A percentile compares a stretch with the other conserved stretches of the same genome.
These are phyloP conservation scores for Kwoniella sp. DNA, from an alignment of 768 basidiomycete species.

Conservation along the genomic window DNA sequence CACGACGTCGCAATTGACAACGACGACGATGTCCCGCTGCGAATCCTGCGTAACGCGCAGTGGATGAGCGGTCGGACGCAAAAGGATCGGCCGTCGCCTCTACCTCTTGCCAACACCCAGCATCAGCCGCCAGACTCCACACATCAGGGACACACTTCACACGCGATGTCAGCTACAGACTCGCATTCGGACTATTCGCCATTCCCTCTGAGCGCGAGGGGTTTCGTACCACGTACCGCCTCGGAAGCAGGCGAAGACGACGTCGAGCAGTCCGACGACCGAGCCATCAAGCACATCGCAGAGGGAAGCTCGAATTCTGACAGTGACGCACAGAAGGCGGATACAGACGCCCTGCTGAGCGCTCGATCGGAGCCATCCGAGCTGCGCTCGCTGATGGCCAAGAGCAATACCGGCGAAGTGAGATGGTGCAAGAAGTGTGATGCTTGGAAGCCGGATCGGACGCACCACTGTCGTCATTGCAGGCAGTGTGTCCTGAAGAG, in stretches of 20 bases:
- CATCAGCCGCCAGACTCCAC: background rate
- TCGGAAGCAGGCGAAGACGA: slow-evolving; percentile 11
- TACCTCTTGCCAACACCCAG: slow-evolving; percentile 16
- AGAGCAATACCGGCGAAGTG: slow-evolving; percentile 33
- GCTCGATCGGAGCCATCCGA: background rate
- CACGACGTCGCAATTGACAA: background rate
- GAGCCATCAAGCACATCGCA: background rate
- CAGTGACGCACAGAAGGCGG: background rate
- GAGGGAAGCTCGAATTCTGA: background rate
- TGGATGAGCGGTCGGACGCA: slow-evolving; percentile 17
- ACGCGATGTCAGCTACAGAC: background rate
- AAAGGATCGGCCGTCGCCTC: slow-evolving; percentile 34
- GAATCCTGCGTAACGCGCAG: slow-evolving; percentile 20
- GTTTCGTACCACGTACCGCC: slow-evolving; percentile 18
- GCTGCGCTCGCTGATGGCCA: slow-evolving; percentile 28
- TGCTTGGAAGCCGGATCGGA: slow-evolving; percentile 46
- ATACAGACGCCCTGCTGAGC: background rate
- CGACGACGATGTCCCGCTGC: slow-evolving; percentile 32
- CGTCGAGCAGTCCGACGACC: slow-evolving; percentile 2
- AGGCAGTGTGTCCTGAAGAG: slow-evolving; percentile 40
- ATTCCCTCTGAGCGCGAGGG: slow-evolving; percentile 22
- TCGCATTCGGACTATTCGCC: slow-evolving; percentile 17
- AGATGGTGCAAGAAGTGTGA: slow-evolving; percentile 47
- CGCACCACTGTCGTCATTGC: slow-evolving; percentile 48
- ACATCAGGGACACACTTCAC: background rate